These are phyloP conservation scores for Kwoniella newhampshirensis DNA, from an alignment of 768 basidiomycete species.

Conservation along the genomic window DNA sequence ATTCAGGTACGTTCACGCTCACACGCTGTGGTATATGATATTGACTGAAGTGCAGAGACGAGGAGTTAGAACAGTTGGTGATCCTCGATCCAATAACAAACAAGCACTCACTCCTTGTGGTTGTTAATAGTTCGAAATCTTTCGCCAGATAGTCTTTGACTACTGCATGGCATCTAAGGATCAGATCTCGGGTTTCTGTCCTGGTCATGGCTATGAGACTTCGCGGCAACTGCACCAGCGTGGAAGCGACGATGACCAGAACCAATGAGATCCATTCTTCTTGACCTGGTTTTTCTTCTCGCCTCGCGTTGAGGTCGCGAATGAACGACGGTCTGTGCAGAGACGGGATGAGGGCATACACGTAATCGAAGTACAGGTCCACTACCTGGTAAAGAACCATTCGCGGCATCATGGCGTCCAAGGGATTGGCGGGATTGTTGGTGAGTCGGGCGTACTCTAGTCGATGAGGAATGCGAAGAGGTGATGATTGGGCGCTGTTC, in stretches of 20 bases:
- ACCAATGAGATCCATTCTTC: constrained; percentile 88
- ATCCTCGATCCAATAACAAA: neutral
- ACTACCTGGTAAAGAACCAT: constrained; percentile 79
- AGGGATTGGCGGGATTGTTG: constrained; percentile 66
- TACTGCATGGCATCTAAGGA: constrained; percentile 69
- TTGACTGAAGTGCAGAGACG: constrained; percentile 77
- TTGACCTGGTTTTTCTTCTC: constrained; percentile 71
- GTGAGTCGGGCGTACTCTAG: too few species aligned
- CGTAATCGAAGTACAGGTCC: constrained; percentile 87
- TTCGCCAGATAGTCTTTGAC: constrained; percentile 26
- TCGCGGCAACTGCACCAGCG: constrained; percentile 81
- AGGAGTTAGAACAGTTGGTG: neutral
- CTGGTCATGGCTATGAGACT: constrained; percentile 77
- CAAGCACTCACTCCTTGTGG: constrained; percentile 31
- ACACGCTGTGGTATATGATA: constrained; percentile 74
- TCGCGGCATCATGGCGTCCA: constrained; percentile 79
- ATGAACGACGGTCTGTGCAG: constrained; percentile 88
- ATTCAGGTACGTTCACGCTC: too few species aligned
- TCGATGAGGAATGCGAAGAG: too few species aligned
- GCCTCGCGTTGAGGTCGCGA: constrained; percentile 74
- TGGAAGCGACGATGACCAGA: constrained; percentile 83
- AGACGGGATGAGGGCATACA: constrained; percentile 86
- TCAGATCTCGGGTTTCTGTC: constrained; percentile 76
- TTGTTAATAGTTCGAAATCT: constrained; percentile 30
- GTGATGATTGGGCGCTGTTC: too few species aligned